Percentiles rank a stretch among this genome's conserved stretches.
Evolutionary conservation across 768 basidiomycete genomes (phyloP).

Genomic region (Calocera cornea): DNA sequence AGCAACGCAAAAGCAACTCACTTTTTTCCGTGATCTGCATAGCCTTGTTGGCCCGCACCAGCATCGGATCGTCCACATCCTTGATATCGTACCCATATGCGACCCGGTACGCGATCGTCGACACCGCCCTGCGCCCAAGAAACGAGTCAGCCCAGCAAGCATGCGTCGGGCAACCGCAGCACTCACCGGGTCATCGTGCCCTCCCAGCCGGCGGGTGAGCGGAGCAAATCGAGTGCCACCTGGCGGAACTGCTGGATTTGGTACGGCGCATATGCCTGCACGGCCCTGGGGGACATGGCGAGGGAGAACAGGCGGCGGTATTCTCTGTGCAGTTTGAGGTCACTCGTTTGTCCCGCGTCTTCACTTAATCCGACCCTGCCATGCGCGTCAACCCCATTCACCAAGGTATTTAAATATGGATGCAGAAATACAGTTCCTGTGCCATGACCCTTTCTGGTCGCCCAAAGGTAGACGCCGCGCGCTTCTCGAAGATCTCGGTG

Average conservation of each 20-base stretch:
- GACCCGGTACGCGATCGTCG: neutral
- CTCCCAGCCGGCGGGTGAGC: neutral
- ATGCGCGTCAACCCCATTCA: too few relatives aligned
- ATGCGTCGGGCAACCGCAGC: neutral
- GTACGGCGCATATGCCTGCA: neutral
- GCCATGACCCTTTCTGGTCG: neutral
- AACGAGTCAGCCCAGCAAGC: neutral
- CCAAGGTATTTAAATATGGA: too few relatives aligned
- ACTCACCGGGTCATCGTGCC: neutral
- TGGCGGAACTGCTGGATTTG: neutral
- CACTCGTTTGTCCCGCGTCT: too few relatives aligned
- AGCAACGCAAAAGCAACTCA: too few relatives aligned
- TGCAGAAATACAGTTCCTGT: neutral
- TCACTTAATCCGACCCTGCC: too few relatives aligned
- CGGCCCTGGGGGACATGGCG: neutral
- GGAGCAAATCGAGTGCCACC: neutral
- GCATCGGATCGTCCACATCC: neutral
- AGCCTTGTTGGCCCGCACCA: neutral
- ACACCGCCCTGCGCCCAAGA: neutral
- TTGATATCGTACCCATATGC: neutral
- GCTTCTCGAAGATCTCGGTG: neutral
- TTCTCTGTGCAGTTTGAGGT: neutral
- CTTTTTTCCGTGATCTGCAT: too few relatives aligned
- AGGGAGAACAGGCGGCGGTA: neutral
- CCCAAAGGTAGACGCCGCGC: neutral